Evolutionary conservation across 495 filamentous ascomycete species (phyloP).

Genomic region (Poronia punctata): DNA sequence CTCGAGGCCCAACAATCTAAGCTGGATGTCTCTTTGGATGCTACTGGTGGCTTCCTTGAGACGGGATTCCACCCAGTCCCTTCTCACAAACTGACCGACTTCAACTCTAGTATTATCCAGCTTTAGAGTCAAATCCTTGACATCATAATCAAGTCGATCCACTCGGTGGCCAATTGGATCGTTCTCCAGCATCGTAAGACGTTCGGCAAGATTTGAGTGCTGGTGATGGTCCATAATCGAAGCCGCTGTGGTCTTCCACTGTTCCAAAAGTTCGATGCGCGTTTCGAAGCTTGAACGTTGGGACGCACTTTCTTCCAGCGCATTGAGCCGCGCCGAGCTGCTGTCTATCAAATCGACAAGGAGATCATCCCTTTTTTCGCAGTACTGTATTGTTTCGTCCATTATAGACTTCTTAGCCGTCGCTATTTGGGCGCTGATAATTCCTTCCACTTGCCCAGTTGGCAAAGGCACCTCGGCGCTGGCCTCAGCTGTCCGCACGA

Average conservation of each 20-base stretch:
- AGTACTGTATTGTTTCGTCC: not conserved
- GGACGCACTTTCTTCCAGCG: not conserved
- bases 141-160: slow-evolving; percentile 2
- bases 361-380: not conserved
- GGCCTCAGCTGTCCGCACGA: not conserved
- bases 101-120: slow-evolving; percentile 1
- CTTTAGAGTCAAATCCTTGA: slow-evolving; percentile 3
- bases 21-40: slow-evolving; percentile 2
- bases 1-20: slow-evolving; percentile 11
- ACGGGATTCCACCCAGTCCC: slow-evolving; percentile 4
- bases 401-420: slow-evolving; percentile 1
- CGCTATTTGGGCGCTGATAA: not conserved
- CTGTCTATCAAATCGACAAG: not conserved
- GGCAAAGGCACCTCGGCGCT: not conserved
- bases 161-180: slow-evolving; percentile 5
- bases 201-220: not conserved
- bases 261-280: slow-evolving; percentile 2
- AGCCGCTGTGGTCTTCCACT: not conserved
- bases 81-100: not conserved
- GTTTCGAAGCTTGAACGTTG: not conserved
- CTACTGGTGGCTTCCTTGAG: slow-evolving; percentile 1
- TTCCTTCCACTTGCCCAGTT: not conserved
- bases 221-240: not conserved
- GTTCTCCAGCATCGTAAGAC: slow-evolving; percentile 10
- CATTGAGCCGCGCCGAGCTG: not conserved